Conservation (phyloP, 768 basidiomycete species). For the Naganishia friedmannii region DNA sequence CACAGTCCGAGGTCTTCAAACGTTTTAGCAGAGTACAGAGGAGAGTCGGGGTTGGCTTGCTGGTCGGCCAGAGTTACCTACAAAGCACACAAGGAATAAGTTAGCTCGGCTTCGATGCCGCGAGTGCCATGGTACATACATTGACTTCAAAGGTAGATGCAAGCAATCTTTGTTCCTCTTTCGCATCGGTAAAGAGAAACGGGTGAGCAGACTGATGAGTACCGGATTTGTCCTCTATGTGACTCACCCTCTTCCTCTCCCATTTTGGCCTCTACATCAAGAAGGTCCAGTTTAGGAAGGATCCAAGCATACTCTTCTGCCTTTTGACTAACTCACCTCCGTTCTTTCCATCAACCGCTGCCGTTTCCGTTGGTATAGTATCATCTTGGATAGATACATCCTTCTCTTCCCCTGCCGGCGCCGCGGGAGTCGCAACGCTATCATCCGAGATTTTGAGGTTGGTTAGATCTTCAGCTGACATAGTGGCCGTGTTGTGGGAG, state of each 20-base stretch:
- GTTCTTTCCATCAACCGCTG: not conserved
- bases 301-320: not conserved
- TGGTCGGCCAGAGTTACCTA: constrained; percentile 93
- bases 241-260: constrained; percentile 14
- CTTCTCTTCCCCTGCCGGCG: not conserved
- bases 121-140: not conserved
- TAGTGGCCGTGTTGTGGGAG: not conserved
- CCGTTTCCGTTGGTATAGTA: not conserved
- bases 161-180: constrained; percentile 20
- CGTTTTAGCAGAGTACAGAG: constrained; percentile 83
- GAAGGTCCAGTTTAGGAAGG: not conserved
- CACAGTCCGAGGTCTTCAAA: constrained; percentile 95
- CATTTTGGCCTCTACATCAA: not conserved
- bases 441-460: constrained; percentile 19
- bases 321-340: not conserved
- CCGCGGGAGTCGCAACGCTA: constrained; percentile 2
- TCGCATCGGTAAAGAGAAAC: too few species aligned
- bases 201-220: not conserved
- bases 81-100: constrained; percentile 42
- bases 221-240: not conserved
- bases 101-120: not conserved
- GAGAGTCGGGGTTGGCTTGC: constrained; percentile 93
- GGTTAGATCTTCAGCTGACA: constrained; percentile 21
- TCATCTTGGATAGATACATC: constrained; percentile 4
- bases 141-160: constrained; percentile 29